Evolutionary conservation across 208 protist genomes (phyloP).

Genomic region (Trypanosoma cruzi): DNA sequence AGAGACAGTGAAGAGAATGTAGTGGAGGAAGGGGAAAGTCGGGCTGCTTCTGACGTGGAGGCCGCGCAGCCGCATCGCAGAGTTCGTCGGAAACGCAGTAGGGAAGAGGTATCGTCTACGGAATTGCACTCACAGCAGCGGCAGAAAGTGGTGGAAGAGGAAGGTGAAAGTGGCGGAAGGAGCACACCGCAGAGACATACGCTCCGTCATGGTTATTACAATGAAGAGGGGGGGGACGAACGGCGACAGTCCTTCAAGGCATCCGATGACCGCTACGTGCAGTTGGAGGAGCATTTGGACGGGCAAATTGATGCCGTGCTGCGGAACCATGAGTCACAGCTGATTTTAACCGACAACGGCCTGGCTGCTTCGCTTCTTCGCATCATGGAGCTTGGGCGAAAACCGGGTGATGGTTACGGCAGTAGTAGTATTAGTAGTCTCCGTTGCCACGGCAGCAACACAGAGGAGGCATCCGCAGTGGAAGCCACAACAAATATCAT

Average conservation of each 20-base stretch:
- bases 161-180: background rate
- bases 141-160: background rate
- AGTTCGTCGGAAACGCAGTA: conserved; percentile 3
- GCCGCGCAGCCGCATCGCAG: conserved; percentile 9
- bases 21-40: conserved; percentile 5
- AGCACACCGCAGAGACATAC: conserved; percentile 1
- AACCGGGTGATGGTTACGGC: background rate
- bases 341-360: conserved; percentile 23
- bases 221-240: background rate
- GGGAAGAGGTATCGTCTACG: conserved; percentile 3
- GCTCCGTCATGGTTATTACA: background rate
- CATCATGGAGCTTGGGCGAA: conserved; percentile 23
- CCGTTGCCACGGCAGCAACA: background rate
- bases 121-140: conserved; percentile 1
- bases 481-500: background rate
- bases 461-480: background rate
- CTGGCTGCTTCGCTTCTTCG: conserved; percentile 30
- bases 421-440: background rate
- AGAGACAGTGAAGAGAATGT: background rate
- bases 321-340: conserved; percentile 26
- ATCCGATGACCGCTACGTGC: conserved; percentile 13
- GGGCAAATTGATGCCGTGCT: conserved; percentile 36
- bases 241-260: background rate
- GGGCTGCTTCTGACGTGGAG: conserved; percentile 16
- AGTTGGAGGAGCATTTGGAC: conserved; percentile 27